Base-by-base conservation (phyloP, 1,284 basidiomycete species). In the Fomitiporia mediterranea region DNA sequence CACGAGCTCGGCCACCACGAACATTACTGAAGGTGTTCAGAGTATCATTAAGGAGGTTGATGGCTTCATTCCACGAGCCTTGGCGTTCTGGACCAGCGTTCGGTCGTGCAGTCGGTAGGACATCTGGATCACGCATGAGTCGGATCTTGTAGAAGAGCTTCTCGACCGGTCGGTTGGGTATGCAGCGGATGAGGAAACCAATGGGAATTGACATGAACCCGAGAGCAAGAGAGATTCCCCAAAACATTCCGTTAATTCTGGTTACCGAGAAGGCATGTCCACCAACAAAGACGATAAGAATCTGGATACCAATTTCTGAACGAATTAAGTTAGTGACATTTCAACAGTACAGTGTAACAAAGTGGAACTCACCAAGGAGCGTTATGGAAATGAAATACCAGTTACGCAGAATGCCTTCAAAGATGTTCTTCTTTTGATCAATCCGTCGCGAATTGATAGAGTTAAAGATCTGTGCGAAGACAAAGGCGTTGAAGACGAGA, bases 391-490 rank as follows among this genome's bases (percentile, higher is more conserved):
- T 80, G 73, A 98, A 98, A 72, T 91, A 98, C 61, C 74, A 81
- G 69, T 98, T 99, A 55, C 74, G 77, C 59, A 77, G 68, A 43
- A 98, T 80, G 51, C 91, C 93, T 64, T 89, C 84, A 65, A 98
- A 93, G 59, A 98, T 83, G 71, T 99, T 99, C 62, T 94, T 77
- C 57, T 84, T 82, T 58, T 82, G 83, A 65, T 96, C 94, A 51
- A 99, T 77, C 42, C 92, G 80, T 55, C 96, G 80, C 63, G 88
- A 93, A 68, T 98, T 98, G 71, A 98, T 72, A 60, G 93, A 94
- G 75, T 98, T 98, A 74, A 85, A 92, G 64, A 98, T 93, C 69
- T 97, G 94, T 50, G 91, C 92, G 71, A 98, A 98, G 44, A 99
- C 96, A 67, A 98, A 99, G 15, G 86, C 79, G 68, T 98, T 99